Conservation (phyloP, 73 alveolate genomes). For the Blepharisma japonicum region DNA sequence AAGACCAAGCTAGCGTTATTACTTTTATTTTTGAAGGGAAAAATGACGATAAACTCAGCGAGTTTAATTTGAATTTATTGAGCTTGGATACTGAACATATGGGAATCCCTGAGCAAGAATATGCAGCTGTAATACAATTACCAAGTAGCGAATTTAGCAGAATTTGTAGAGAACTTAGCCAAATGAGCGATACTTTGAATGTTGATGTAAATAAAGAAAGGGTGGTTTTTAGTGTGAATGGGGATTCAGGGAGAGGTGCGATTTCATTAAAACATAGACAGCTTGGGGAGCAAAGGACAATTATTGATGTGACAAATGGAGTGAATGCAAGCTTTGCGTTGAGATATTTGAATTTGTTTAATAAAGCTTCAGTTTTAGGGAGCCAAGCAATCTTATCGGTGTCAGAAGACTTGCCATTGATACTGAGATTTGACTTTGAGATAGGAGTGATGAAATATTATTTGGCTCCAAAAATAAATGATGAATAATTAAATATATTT, state of each 20-base stretch:
- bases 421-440: slow-evolving; percentile 89
- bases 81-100: slow-evolving; percentile 95
- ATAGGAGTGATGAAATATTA: slow-evolving; percentile 93
- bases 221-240: slow-evolving; percentile 86
- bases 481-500: slow-evolving; percentile 42
- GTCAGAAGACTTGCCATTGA: slow-evolving; percentile 91
- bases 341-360: slow-evolving; percentile 96
- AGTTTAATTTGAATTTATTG: slow-evolving; percentile 92
- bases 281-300: neutral
- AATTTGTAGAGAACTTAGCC: slow-evolving; percentile 90
- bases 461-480: slow-evolving; percentile 98
- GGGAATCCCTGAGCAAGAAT: slow-evolving; percentile 97
- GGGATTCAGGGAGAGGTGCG: slow-evolving; percentile 95
- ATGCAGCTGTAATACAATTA: slow-evolving; percentile 85
- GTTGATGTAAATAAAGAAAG: slow-evolving; percentile 80
- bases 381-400: slow-evolving; percentile 77
- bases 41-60: slow-evolving; percentile 87
- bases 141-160: slow-evolving; percentile 88
- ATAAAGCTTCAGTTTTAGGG: slow-evolving; percentile 91
- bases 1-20: slow-evolving; percentile 86
- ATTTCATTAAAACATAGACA: slow-evolving; percentile 74
- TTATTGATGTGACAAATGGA: slow-evolving; percentile 49
- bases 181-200: slow-evolving; percentile 85
- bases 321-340: slow-evolving; percentile 92
- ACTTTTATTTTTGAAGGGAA: slow-evolving; percentile 88